Evolutionary conservation across 306 rosid species (phyloP), one percentile per base, ranked within the genome.

Genomic region (Cicer cuneatum): DNA sequence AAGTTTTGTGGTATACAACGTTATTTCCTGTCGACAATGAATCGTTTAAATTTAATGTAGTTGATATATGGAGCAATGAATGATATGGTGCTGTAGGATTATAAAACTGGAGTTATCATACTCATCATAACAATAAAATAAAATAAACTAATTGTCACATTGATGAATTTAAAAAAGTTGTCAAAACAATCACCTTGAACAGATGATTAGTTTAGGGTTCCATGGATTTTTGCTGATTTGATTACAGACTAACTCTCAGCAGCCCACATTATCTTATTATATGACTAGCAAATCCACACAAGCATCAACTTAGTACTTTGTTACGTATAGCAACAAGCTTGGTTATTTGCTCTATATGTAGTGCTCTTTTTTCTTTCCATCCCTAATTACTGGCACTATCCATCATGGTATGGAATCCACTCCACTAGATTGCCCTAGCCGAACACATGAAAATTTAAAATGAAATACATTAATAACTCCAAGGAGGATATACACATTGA

Each of bases 401-500:
- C n/a, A 52, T 82, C 67, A 68, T 16, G 45, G 29, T 63, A 15
- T 40, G 0, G 35, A 63, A 39, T 39, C 35, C 49, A 63, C 35
- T 7, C 48, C 33, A 40, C 49, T 63, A 39, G 69, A 62, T 62
- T 38, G 33, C 68, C 24, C 68, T 38, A 38, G 33, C 68, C 33
- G 7, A n/a, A 7, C 24, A 40, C 8, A 13, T 38, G n/a, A 52
- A 59, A 69, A 39, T 79, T 74, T 54, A 21, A 59, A 6, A 35
- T 7, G 42, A 45, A 54, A 54, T 15, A 13, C 49, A 46, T 63
- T 14, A 18, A 42, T 16, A 42, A 41, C 61, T 40, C 58, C 68
- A 75, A 63, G 48, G 78, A 48, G 39, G 35, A 71, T 71, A 77
- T 81, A 76, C 49, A 80, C 80, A 45, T 51, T 54, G 42, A 24